Conservation (phyloP, 2,329 filamentous ascomycete genomes). For the Cytospora piceicola region DNA sequence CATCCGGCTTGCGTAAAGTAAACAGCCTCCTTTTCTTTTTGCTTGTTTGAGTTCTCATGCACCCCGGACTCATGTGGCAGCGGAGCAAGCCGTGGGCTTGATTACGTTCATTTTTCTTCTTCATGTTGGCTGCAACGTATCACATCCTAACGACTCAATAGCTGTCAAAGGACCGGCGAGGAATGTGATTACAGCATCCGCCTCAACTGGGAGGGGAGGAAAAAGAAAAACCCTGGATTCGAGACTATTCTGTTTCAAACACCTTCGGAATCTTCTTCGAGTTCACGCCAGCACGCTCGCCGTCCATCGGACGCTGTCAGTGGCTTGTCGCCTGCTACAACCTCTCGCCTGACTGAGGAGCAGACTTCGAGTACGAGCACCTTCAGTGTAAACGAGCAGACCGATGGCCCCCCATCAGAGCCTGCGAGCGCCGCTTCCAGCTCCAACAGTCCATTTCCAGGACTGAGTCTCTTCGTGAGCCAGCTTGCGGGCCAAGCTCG, state of each 20-base stretch:
- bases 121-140: not conserved
- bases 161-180: constrained; percentile 72
- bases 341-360: constrained; percentile 13
- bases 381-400: constrained; percentile 4
- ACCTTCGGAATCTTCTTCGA: constrained; percentile 32
- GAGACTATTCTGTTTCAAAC: constrained; percentile 37
- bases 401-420: constrained; percentile 10
- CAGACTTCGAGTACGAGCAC: constrained; percentile 17
- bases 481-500: not conserved
- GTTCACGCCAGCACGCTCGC: constrained; percentile 17
- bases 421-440: constrained; percentile 5
- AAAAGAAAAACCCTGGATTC: constrained; percentile 58
- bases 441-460: constrained; percentile 11
- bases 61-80: not conserved
- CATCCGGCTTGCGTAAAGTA: constrained; percentile 72
- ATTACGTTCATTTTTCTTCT: not conserved
- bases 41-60: constrained; percentile 1
- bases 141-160: constrained; percentile 32
- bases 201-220: constrained; percentile 78
- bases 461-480: constrained; percentile 13
- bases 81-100: not conserved
- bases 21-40: constrained; percentile 29
- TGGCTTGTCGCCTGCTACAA: constrained; percentile 36
- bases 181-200: constrained; percentile 80
- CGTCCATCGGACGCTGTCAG: constrained; percentile 22